These are phyloP conservation scores for Dissophora globulifera DNA, from an alignment of 192 early-diverging fungal species.

Conservation along the genomic window DNA sequence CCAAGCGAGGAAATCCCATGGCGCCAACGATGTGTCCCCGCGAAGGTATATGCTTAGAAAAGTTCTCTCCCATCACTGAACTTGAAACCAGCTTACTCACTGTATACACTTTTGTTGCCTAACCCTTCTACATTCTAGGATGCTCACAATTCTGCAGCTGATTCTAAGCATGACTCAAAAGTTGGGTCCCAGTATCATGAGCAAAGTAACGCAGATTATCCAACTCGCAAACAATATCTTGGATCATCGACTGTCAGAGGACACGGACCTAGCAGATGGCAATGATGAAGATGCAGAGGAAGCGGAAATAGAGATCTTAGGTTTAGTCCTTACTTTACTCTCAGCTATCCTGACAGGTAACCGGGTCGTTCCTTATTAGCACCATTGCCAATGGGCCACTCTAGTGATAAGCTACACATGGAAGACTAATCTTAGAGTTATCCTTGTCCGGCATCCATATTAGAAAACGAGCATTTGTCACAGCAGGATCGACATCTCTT, in stretches of 20 bases:
- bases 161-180: constrained; percentile 73
- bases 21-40: constrained; percentile 46
- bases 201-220: constrained; percentile 80
- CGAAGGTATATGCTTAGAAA: constrained; percentile 47
- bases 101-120: background rate
- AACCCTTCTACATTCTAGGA: constrained; percentile 45
- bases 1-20: constrained; percentile 59
- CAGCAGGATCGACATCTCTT: constrained; percentile 56
- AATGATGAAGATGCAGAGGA: constrained; percentile 43
- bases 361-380: too few relatives aligned
- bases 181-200: constrained; percentile 79
- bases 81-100: too few relatives aligned
- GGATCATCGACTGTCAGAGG: constrained; percentile 55
- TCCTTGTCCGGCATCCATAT: too few relatives aligned
- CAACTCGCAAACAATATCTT: constrained; percentile 73
- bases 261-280: constrained; percentile 1
- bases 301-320: constrained; percentile 66
- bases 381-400: too few relatives aligned
- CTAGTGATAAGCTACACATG: too few relatives aligned
- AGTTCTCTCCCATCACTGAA: background rate
- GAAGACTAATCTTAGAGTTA: too few relatives aligned
- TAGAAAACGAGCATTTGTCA: constrained; percentile 58
- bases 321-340: constrained; percentile 70
- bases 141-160: constrained; percentile 68
- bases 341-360: constrained; percentile 72